Percentiles rank a stretch among this genome's conserved stretches.
These are phyloP conservation scores for Phytophthora cryptogea DNA, from an alignment of 352 stramenopile species.

Conservation along the genomic window DNA sequence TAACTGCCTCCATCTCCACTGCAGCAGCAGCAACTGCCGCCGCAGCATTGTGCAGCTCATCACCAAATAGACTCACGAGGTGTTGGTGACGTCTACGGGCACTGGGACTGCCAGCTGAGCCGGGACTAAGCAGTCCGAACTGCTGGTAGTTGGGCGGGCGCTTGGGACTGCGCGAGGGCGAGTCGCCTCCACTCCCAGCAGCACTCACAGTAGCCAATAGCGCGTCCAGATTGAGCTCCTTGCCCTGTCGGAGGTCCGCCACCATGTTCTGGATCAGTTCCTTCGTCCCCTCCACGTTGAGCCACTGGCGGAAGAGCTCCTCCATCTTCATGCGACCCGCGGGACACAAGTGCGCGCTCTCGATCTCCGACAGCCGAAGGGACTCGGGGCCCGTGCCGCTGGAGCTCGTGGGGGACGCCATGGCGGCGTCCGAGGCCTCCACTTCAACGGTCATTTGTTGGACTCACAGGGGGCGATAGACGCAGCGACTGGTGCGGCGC, in stretches of 20 bases:
- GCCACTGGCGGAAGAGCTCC: slow-evolving; percentile 86
- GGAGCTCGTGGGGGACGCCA: slow-evolving; percentile 60
- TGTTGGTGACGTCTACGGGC: slow-evolving; percentile 62
- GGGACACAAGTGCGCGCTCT: slow-evolving; percentile 77
- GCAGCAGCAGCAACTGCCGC: slow-evolving; percentile 15
- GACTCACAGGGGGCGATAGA: not conserved
- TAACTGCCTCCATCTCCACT: slow-evolving; percentile 16
- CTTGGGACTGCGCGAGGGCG: slow-evolving; percentile 77
- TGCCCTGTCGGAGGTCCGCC: slow-evolving; percentile 75
- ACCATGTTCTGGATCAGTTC: slow-evolving; percentile 87
- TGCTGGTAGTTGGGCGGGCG: slow-evolving; percentile 83
- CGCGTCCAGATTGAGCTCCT: slow-evolving; percentile 61
- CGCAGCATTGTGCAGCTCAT: slow-evolving; percentile 59
- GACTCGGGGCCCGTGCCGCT: slow-evolving; percentile 45
- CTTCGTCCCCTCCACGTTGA: slow-evolving; percentile 85
- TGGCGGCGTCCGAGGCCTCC: slow-evolving; percentile 56
- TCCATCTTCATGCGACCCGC: slow-evolving; percentile 89
- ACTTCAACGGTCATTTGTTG: slow-evolving; percentile 52
- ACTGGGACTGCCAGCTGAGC: slow-evolving; percentile 43
- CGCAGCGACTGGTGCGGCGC: not conserved
- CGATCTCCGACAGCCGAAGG: slow-evolving; percentile 81
- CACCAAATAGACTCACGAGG: slow-evolving; percentile 77
- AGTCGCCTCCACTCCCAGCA: slow-evolving; percentile 35
- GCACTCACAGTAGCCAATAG: slow-evolving; percentile 27
- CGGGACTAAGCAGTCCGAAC: slow-evolving; percentile 42